Percentiles rank a stretch among this genome's conserved stretches.
Evolutionary conservation across 164 flowering plant species (phyloP).

Genomic region (Macadamia tetraphylla): DNA sequence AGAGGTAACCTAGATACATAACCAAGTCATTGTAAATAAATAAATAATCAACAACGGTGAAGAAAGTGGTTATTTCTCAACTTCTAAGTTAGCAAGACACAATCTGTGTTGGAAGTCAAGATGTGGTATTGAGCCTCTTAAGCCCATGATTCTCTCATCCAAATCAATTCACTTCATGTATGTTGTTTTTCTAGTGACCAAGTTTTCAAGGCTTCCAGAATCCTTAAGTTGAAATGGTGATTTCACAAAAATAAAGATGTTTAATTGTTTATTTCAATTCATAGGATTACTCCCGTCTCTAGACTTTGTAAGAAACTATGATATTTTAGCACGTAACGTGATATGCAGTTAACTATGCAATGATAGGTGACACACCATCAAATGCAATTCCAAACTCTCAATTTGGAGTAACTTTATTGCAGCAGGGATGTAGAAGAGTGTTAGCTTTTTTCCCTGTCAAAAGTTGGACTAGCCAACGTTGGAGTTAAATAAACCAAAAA

Average conservation of each 20-base stretch:
- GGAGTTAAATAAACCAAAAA: conserved; percentile 4
- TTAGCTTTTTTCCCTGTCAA: conserved; percentile 74
- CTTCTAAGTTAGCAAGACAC: too few species aligned
- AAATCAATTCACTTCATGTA: conserved; percentile 81
- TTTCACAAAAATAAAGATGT: conserved; percentile 4
- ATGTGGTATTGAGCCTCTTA: conserved; percentile 49
- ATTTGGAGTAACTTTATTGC: conserved; percentile 53
- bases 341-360: neutral
- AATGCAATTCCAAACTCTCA: conserved; percentile 82
- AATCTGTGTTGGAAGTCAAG: too few species aligned
- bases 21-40: too few species aligned
- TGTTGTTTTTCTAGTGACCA: conserved; percentile 35
- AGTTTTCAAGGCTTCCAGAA: conserved; percentile 53
- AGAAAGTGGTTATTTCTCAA: too few species aligned
- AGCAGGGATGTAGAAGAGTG: conserved; percentile 79
- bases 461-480: conserved; percentile 13
- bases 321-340: neutral
- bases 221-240: conserved; percentile 62
- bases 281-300: too few species aligned
- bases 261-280: too few species aligned
- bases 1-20: too few species aligned
- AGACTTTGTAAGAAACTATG: too few species aligned
- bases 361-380: conserved; percentile 45
- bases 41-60: too few species aligned
- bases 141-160: conserved; percentile 80